phyloP scores from a whole-genome alignment of 75 land plant species.

The Larix kaempferi region DNA sequence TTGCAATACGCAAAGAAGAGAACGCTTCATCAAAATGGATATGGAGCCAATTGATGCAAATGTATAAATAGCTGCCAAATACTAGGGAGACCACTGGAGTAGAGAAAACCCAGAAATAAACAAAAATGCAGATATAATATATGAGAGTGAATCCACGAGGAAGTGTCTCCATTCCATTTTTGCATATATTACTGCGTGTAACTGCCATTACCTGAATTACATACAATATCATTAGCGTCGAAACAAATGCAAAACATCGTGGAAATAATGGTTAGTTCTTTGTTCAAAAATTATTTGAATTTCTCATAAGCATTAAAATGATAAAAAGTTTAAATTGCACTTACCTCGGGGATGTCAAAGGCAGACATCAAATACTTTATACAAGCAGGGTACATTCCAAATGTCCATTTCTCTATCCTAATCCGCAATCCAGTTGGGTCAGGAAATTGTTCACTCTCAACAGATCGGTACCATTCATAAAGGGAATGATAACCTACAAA shows the following conservation, averaged over 20 bases:
- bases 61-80: conserved; percentile 88
- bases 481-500: conserved; percentile 87
- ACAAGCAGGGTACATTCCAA: conserved; percentile 96
- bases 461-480: conserved; percentile 82
- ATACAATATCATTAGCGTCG: not conserved
- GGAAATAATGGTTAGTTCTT: not conserved
- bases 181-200: conserved; percentile 85
- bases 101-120: conserved; percentile 96
- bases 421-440: conserved; percentile 89
- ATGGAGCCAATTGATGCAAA: conserved; percentile 93
- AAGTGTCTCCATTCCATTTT: conserved; percentile 68
- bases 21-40: conserved; percentile 98
- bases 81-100: conserved; percentile 91
- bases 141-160: conserved; percentile 69
- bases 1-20: conserved; percentile 91
- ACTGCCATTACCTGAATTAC: conserved; percentile 90
- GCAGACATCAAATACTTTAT: conserved; percentile 96
- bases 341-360: conserved; percentile 96
- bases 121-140: conserved; percentile 78
- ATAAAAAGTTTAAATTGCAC: not conserved
- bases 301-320: not conserved
- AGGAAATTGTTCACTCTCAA: conserved; percentile 91
- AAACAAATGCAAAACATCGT: not conserved
- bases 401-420: conserved; percentile 90
- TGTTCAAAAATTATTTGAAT: not conserved